Evolutionary conservation across 805 yeast genomes (phyloP).

Genomic region (Phaffomyces thermotolerans): DNA sequence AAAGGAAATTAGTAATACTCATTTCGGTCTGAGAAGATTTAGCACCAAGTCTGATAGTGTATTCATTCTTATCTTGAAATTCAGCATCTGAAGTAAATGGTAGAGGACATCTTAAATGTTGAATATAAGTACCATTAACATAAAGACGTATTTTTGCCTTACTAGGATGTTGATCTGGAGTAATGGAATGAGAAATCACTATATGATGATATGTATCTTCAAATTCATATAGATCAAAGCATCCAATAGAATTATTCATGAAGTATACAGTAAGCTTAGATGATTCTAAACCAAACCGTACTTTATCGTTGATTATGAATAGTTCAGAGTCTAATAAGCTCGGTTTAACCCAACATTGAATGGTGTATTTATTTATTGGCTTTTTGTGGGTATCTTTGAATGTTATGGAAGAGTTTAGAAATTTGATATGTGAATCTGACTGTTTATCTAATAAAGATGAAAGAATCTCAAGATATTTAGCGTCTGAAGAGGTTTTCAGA

Average conservation of each 20-base stretch:
- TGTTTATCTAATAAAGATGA: constrained; percentile 12
- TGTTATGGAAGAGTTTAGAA: constrained; percentile 23
- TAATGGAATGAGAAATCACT: constrained; percentile 13
- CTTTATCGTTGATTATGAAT: constrained; percentile 17
- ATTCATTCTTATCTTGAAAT: not conserved
- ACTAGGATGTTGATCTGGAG: constrained; percentile 4
- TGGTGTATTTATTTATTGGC: constrained; percentile 12
- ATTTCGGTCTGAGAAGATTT: constrained; percentile 6
- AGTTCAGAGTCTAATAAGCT: constrained; percentile 24
- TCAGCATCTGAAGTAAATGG: constrained; percentile 11
- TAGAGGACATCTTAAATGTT: constrained; percentile 15
- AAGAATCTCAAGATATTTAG: constrained; percentile 3
- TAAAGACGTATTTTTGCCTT: constrained; percentile 14
- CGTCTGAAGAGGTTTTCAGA: not conserved
- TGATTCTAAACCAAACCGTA: constrained; percentile 25
- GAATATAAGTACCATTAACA: constrained; percentile 15
- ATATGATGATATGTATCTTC: constrained; percentile 17
- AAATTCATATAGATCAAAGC: constrained; percentile 13
- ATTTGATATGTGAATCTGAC: constrained; percentile 19
- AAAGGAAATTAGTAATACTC: constrained; percentile 27
- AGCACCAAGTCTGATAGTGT: constrained; percentile 10
- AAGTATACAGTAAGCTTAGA: constrained; percentile 25
- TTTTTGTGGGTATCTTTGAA: constrained; percentile 5
- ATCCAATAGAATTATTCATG: constrained; percentile 5
- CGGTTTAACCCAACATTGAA: constrained; percentile 25